phyloP scores from a whole-genome alignment of 192 early-diverging fungal genomes.

The Coemansia sp. region DNA sequence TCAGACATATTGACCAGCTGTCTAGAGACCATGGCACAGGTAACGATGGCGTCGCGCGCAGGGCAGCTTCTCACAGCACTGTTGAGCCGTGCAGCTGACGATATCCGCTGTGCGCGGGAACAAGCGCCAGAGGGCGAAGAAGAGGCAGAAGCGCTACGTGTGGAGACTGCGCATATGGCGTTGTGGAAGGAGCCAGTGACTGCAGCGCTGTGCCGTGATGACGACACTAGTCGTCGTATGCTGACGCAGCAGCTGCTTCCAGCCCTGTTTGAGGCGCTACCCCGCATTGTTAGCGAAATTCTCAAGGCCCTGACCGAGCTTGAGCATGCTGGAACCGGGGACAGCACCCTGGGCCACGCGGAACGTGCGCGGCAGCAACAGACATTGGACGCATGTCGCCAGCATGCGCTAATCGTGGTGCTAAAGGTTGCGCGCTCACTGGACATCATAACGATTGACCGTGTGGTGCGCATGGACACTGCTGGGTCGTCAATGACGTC shows the following conservation, averaged over 20 bases:
- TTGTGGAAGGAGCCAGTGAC: conserved; percentile 32
- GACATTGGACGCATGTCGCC: conserved; percentile 24
- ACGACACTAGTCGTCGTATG: conserved; percentile 48
- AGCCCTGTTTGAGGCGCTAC: conserved; percentile 21
- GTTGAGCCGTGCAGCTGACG: conserved; percentile 28
- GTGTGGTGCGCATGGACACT: conserved; percentile 21
- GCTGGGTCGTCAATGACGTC: background rate
- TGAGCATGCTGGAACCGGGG: background rate
- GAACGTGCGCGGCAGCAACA: conserved; percentile 21
- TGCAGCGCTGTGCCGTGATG: conserved; percentile 41
- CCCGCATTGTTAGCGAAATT: conserved; percentile 23
- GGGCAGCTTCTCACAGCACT: conserved; percentile 49
- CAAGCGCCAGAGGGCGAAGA: background rate
- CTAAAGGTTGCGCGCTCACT: conserved; percentile 40
- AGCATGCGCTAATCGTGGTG: conserved; percentile 54
- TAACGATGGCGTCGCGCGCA: conserved; percentile 57
- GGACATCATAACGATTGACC: conserved; percentile 37
- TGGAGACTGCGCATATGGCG: conserved; percentile 27
- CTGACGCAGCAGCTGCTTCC: conserved; percentile 40
- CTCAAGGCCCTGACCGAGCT: conserved; percentile 18
- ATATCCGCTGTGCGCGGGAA: background rate
- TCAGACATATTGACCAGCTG: conserved; percentile 65
- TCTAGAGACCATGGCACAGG: conserved; percentile 60
- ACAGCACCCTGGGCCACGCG: conserved; percentile 10
- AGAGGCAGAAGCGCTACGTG: background rate